phyloP scores from a whole-genome alignment of 371 early-diverging fungal species.

The Coemansia sp. region DNA sequence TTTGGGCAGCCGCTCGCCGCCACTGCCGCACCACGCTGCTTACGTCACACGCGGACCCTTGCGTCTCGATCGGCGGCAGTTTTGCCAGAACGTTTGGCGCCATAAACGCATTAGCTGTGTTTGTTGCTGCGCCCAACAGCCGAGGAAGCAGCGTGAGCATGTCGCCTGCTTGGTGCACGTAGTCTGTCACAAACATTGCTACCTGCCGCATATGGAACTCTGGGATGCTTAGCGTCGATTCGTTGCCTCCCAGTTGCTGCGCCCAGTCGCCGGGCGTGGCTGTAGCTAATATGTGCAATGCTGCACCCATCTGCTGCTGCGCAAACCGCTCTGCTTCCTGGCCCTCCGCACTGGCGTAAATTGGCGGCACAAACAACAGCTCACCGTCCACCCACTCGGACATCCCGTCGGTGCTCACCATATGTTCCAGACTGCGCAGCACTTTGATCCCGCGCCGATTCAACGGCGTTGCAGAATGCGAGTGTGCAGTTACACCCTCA shows the following conservation, averaged over 20 bases:
- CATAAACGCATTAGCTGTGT: constrained; percentile 4
- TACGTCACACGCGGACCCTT: constrained; percentile 24
- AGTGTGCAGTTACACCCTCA: too few relatives aligned
- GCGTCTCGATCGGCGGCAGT: constrained; percentile 30
- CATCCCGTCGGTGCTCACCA: constrained; percentile 11
- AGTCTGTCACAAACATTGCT: constrained; percentile 20
- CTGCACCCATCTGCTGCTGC: constrained; percentile 16
- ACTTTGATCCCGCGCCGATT: constrained; percentile 20
- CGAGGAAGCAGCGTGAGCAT: constrained; percentile 17
- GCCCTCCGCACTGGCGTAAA: constrained; percentile 16
- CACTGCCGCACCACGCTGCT: constrained; percentile 24
- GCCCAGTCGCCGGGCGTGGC: not conserved
- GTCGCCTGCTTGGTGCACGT: constrained; percentile 13
- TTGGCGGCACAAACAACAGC: constrained; percentile 32
- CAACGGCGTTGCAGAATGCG: not conserved
- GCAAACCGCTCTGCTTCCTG: constrained; percentile 6
- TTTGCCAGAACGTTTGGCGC: constrained; percentile 23
- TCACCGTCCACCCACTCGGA: constrained; percentile 10
- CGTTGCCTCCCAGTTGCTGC: constrained; percentile 13
- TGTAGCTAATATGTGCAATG: constrained; percentile 10
- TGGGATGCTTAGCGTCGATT: constrained; percentile 1
- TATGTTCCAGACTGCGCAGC: constrained; percentile 18
- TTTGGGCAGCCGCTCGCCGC: constrained; percentile 29
- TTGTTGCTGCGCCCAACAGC: not conserved
- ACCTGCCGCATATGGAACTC: constrained; percentile 32